These are phyloP conservation scores for Curvularia sp. DNA, from an alignment of 2,329 filamentous ascomycete species.

Conservation along the genomic window DNA sequence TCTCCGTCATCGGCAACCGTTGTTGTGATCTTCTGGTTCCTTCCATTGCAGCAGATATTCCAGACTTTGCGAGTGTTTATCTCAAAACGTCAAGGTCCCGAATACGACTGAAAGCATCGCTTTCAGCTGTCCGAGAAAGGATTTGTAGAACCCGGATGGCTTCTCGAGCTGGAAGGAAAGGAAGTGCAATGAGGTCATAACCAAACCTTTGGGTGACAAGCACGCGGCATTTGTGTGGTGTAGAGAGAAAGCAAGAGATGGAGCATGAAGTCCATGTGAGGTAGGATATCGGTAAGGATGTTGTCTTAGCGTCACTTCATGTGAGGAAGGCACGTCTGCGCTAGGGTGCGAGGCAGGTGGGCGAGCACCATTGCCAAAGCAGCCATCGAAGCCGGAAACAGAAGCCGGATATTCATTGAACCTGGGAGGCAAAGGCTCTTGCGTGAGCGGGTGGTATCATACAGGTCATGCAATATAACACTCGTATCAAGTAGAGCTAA, in stretches of 20 bases:
- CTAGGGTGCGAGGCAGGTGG: background rate
- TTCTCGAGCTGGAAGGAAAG: too few species aligned
- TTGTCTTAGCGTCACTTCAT: too few species aligned
- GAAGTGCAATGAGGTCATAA: too few species aligned
- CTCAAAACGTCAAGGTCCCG: too few species aligned
- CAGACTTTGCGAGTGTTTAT: too few species aligned
- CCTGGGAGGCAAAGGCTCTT: background rate
- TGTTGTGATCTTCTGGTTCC: background rate
- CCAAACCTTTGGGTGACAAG: too few species aligned
- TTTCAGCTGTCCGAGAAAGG: too few species aligned
- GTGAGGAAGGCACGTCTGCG: background rate
- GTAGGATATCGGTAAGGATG: background rate
- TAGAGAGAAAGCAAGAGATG: background rate
- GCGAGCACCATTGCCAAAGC: background rate
- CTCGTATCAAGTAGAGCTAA: slow-evolving; percentile 15
- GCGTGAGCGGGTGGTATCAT: background rate
- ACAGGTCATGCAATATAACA: slow-evolving; percentile 16
- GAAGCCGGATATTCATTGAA: background rate
- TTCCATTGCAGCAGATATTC: background rate
- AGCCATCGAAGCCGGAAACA: background rate
- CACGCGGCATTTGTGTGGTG: too few species aligned
- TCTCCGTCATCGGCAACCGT: background rate
- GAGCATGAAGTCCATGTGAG: background rate
- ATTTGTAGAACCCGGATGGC: too few species aligned
- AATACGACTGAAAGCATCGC: too few species aligned